Evolutionary conservation across 345 rosid species (phyloP), one percentile per base, ranked within the genome.

Genomic region (Gossypioides kirkii): DNA sequence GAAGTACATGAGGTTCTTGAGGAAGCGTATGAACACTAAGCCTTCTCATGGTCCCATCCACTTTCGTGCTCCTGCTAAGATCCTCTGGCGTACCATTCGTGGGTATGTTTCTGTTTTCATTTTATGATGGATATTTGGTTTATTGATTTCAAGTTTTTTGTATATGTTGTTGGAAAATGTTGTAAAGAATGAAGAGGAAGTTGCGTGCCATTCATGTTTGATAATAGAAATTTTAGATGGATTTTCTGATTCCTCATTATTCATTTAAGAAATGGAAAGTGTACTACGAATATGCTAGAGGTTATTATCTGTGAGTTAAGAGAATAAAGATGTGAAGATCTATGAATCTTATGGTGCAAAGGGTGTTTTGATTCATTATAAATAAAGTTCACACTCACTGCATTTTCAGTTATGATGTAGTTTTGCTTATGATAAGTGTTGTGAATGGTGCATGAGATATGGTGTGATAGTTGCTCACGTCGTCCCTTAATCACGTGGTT

Each of bases 21-120:
- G 98, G 59, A 89, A 93, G 83, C 90, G 93, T 50, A 93, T 93
- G 98, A 93, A 91, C 87, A 93, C 98, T 42, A 93, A 93, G 76
- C 98, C 98, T 0, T 93, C 98, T 62, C 94, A 90, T 22, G 98
- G 98, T 10, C 94, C 97, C 71, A 90, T 93, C 79, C 98, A 90
- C 79, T 90, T 93, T 83, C 89, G 98, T 54, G 91, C 93, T 66
- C 97, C 98, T 12, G 80, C 97, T n/a, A 93, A 93, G 81, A 90
- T 93, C 88, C 79, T 93, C 73, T 91, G 93, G 97, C 91, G 97
- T 46, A 93, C 95, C 13, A 82, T 93, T 70, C 97, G 95, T 2
- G 93, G 97, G 97, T 92, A 61, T 7, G 81, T 61, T 25, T 45
- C 41, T 22, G 4, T 9, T 16, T 13, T 49, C n/a, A 49, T 43